Conservation (phyloP, 208 protist genomes). For the Wallacemonas rigidus region DNA sequence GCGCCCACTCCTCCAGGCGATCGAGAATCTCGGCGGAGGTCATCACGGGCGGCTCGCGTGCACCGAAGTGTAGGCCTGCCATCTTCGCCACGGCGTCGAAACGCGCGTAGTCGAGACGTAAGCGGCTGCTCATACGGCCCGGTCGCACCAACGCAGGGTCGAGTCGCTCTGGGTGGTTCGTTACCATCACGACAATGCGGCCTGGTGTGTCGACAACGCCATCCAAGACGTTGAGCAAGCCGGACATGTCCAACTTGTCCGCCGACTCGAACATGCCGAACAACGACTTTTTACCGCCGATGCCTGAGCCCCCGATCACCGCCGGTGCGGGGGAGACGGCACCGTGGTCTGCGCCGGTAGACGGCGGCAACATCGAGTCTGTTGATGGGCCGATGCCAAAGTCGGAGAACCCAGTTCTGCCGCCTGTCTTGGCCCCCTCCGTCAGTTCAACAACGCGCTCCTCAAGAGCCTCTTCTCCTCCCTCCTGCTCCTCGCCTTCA, state of each 20-base stretch:
- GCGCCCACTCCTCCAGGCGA: constrained; percentile 12
- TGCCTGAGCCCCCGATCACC: background rate
- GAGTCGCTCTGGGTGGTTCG: constrained; percentile 82
- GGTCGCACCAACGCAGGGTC: constrained; percentile 89
- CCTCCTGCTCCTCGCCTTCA: background rate
- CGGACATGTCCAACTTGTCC: constrained; percentile 82
- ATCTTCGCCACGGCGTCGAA: constrained; percentile 60
- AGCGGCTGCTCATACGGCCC: constrained; percentile 72
- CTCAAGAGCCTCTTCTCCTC: constrained; percentile 22
- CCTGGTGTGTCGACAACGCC: constrained; percentile 87
- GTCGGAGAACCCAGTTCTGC: background rate
- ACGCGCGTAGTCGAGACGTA: constrained; percentile 77
- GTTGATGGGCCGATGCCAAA: background rate
- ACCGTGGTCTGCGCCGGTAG: background rate
- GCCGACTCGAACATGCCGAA: constrained; percentile 43
- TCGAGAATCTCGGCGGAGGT: constrained; percentile 24
- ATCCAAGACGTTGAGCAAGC: constrained; percentile 90
- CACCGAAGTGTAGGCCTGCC: constrained; percentile 80
- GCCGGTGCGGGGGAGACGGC: background rate
- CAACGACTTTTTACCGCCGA: constrained; percentile 28
- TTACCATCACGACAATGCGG: constrained; percentile 89
- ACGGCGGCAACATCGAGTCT: background rate
- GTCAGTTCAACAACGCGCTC: constrained; percentile 23
- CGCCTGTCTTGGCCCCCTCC: constrained; percentile 3
- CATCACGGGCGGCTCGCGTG: constrained; percentile 26